Conservation (phyloP, 1,284 basidiomycete genomes). For the Anthracocystis setariae region DNA sequence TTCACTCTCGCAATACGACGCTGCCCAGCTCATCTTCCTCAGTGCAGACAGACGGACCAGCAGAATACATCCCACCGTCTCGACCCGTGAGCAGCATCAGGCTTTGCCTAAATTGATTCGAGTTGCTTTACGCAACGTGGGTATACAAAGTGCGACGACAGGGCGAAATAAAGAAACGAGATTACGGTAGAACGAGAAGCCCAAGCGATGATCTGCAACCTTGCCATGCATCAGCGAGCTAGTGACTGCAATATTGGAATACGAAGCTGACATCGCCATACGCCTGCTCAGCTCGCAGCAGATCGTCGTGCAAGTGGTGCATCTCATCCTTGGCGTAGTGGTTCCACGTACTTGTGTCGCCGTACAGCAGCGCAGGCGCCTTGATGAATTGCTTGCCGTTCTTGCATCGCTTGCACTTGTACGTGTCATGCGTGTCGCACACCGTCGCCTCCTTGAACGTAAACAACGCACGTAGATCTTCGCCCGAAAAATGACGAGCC, state of each 20-base stretch:
- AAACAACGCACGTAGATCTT: constrained; percentile 90
- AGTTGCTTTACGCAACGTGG: not conserved
- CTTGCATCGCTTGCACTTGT: constrained; percentile 93
- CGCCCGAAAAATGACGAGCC: constrained; percentile 92
- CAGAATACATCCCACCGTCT: no score
- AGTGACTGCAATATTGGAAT: constrained; percentile 69
- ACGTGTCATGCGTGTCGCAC: constrained; percentile 83
- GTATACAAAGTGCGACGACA: not conserved
- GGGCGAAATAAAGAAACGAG: not conserved
- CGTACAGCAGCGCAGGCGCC: constrained; percentile 87
- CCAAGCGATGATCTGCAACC: not conserved
- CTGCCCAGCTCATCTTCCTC: no score
- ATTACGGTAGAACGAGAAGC: constrained; percentile 1
- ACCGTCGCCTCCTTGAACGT: constrained; percentile 86
- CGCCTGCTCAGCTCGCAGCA: constrained; percentile 88
- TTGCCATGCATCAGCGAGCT: not conserved
- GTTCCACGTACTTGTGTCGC: constrained; percentile 99
- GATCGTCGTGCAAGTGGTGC: constrained; percentile 91
- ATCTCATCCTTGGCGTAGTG: constrained; percentile 90
- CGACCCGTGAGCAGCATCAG: no score
- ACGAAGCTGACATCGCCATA: constrained; percentile 76
- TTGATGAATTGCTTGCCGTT: constrained; percentile 86
- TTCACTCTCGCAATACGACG: no score
- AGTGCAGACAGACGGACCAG: no score
- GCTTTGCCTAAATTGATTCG: no score